Percentiles rank a stretch among this genome's conserved stretches.
phyloP scores from a whole-genome alignment of 2,329 filamentous ascomycete genomes.

The Colletotrichum sansevieriae region DNA sequence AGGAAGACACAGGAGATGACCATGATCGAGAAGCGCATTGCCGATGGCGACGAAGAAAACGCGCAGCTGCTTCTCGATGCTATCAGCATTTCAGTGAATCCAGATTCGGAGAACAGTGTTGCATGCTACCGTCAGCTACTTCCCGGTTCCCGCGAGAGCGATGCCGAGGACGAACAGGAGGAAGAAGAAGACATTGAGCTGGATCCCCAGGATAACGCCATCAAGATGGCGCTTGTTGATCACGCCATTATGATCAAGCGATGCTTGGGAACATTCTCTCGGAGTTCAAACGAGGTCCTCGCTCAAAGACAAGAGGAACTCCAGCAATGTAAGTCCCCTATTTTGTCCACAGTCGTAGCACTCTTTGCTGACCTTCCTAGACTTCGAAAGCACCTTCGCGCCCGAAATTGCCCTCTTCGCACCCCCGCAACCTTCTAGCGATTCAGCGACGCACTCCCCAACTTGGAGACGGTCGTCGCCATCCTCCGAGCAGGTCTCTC shows the following conservation, averaged over 20 bases:
- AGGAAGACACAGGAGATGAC: slow-evolving; percentile 91
- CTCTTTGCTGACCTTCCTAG: slow-evolving; percentile 52
- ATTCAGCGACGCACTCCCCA: slow-evolving; percentile 59
- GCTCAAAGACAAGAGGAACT: slow-evolving; percentile 70
- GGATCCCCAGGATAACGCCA: slow-evolving; percentile 77
- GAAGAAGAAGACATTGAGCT: slow-evolving; percentile 64
- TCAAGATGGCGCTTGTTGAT: slow-evolving; percentile 88
- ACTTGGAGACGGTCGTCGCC: slow-evolving; percentile 65
- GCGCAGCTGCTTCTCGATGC: slow-evolving; percentile 80
- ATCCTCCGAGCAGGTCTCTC: slow-evolving; percentile 52
- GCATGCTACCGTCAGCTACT: slow-evolving; percentile 82
- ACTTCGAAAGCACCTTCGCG: slow-evolving; percentile 73
- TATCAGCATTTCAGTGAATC: slow-evolving; percentile 81
- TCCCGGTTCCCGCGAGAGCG: slow-evolving; percentile 61
- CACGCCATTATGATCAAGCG: slow-evolving; percentile 90
- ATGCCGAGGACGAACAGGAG: slow-evolving; percentile 54
- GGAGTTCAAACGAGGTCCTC: slow-evolving; percentile 71
- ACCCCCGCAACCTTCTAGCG: slow-evolving; percentile 60
- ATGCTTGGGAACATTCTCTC: slow-evolving; percentile 78
- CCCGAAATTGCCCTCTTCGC: slow-evolving; percentile 75
- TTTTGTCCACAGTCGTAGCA: neutral
- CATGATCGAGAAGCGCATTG: slow-evolving; percentile 78
- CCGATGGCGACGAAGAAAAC: slow-evolving; percentile 78
- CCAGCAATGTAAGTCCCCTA: slow-evolving; percentile 68
- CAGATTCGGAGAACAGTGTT: slow-evolving; percentile 80